Evolutionary conservation across 23 red algal genomes (phyloP).

Genomic region (Porphyridium purpureum): DNA sequence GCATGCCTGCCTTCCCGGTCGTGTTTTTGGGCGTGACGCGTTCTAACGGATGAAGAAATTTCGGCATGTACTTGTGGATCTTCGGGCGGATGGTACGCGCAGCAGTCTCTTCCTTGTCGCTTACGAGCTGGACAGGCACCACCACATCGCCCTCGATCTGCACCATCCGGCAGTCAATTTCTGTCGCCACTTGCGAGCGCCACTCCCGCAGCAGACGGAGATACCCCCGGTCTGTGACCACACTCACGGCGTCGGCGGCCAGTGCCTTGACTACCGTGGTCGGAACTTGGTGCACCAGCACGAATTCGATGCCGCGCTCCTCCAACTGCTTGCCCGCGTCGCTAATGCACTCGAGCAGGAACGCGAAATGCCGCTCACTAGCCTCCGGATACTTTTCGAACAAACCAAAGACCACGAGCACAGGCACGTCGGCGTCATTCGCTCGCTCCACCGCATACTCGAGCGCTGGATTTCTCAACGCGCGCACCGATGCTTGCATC

Average conservation of each 20-base stretch:
- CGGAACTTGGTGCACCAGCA: slow-evolving; percentile 7
- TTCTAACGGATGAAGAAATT: too few species aligned
- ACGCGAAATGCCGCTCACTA: slow-evolving; percentile 54
- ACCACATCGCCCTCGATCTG: slow-evolving; percentile 75
- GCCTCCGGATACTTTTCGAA: slow-evolving; percentile 33
- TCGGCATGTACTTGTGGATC: too few species aligned
- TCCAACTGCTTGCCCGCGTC: slow-evolving; percentile 22
- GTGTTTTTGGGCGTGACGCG: too few species aligned
- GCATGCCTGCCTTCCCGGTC: too few species aligned
- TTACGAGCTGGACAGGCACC: slow-evolving; percentile 53
- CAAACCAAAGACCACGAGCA: slow-evolving; percentile 43
- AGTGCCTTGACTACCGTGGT: slow-evolving; percentile 17
- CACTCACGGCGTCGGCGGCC: slow-evolving; percentile 16
- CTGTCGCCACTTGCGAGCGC: slow-evolving; percentile 23
- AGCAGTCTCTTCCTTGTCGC: slow-evolving; percentile 58
- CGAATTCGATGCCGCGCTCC: slow-evolving; percentile 4
- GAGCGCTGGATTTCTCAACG: slow-evolving; percentile 38
- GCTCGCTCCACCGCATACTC: slow-evolving; percentile 54
- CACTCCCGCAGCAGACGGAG: slow-evolving; percentile 17
- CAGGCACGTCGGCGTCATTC: slow-evolving; percentile 18
- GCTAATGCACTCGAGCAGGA: slow-evolving; percentile 38
- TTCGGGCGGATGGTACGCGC: slow-evolving; percentile 77
- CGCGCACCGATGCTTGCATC: slow-evolving; percentile 59
- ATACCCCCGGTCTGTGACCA: slow-evolving; percentile 66
- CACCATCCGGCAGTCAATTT: slow-evolving; percentile 2